Conservation (phyloP, 495 filamentous ascomycete species). For the Cercophora sp. region DNA sequence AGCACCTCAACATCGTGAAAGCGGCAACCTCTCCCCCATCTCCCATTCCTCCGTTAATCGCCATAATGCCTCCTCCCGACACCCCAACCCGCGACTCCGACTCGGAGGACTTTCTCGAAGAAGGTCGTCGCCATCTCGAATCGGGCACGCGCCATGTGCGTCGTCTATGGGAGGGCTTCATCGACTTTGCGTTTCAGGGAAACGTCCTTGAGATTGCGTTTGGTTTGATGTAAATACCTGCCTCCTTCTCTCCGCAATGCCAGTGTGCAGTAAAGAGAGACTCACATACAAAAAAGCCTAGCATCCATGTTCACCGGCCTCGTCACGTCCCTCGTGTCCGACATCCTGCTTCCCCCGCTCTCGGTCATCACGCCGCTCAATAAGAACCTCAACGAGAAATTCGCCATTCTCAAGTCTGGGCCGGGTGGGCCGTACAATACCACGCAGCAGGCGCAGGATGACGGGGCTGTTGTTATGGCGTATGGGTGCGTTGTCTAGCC, state of each 20-base stretch:
- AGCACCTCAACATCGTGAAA: neutral
- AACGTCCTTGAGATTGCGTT: slow-evolving; percentile 75
- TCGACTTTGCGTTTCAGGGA: slow-evolving; percentile 67
- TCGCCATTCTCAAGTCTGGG: slow-evolving; percentile 59
- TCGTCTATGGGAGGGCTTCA: slow-evolving; percentile 56
- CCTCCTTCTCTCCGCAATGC: no score
- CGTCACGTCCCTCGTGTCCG: slow-evolving; percentile 68
- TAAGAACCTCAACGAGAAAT: slow-evolving; percentile 72
- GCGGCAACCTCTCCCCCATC: no score
- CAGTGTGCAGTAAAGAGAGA: neutral
- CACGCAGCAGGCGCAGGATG: slow-evolving; percentile 58
- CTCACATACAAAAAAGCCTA: slow-evolving; percentile 39
- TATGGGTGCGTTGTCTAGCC: slow-evolving; percentile 51
- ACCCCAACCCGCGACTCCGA: slow-evolving; percentile 17
- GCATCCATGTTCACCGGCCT: slow-evolving; percentile 69
- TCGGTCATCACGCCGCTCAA: slow-evolving; percentile 66
- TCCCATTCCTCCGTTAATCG: no score
- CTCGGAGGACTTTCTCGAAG: slow-evolving; percentile 32
- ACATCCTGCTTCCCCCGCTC: slow-evolving; percentile 65
- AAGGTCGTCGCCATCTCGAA: no score
- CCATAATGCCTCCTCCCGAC: no score
- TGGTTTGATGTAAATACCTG: slow-evolving; percentile 59
- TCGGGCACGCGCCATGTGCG: slow-evolving; percentile 33
- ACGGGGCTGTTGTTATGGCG: slow-evolving; percentile 68
- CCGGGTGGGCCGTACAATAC: slow-evolving; percentile 65